Conservation (phyloP, 768 basidiomycete genomes). For the Lactarius quietus region DNA sequence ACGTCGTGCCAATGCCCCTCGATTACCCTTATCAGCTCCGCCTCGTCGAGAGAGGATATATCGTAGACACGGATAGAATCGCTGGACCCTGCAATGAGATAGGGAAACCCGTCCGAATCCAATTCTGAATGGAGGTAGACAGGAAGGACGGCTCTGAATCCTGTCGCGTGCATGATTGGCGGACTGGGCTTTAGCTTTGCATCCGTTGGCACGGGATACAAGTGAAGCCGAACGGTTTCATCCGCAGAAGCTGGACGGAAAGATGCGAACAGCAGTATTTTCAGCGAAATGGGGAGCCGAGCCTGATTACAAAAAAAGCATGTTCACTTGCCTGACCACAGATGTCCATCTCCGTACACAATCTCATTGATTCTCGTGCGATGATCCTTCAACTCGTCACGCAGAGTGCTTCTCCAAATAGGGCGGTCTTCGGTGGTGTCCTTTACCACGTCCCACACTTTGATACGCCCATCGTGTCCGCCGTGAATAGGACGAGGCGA, state of each 20-base stretch:
- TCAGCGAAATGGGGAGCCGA: neutral
- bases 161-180: constrained; percentile 55
- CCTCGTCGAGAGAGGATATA: constrained; percentile 60
- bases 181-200: constrained; percentile 39
- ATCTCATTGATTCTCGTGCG: constrained; percentile 83
- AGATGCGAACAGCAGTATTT: neutral
- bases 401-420: constrained; percentile 50
- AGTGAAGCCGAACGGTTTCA: constrained; percentile 67
- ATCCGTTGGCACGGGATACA: constrained; percentile 37
- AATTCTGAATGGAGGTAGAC: constrained; percentile 50
- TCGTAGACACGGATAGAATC: constrained; percentile 83
- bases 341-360: constrained; percentile 55
- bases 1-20: constrained; percentile 94
- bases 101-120: constrained; percentile 52
- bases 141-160: constrained; percentile 73
- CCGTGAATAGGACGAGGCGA: constrained; percentile 62
- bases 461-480: constrained; percentile 92
- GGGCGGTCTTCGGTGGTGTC: constrained; percentile 42
- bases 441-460: constrained; percentile 64
- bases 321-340: constrained; percentile 77
- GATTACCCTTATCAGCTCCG: constrained; percentile 64
- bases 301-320: neutral
- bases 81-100: constrained; percentile 78
- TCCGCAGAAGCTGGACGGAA: constrained; percentile 74
- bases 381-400: constrained; percentile 63